phyloP scores from a whole-genome alignment of 768 basidiomycete genomes.

The Wakefieldia striispora region DNA sequence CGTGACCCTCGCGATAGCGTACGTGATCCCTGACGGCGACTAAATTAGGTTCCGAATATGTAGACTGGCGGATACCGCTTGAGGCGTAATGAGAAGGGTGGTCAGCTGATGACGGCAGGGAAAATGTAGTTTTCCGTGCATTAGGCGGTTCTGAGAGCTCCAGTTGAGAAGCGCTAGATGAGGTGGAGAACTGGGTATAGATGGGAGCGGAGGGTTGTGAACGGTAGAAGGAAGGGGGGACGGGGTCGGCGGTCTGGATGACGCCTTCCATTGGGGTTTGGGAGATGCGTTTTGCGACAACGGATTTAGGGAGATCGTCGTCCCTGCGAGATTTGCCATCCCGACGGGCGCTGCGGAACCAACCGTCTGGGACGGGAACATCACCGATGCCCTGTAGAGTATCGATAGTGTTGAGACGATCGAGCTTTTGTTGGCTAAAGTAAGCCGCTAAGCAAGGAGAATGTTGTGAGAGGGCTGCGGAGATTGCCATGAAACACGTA shows the following conservation, averaged over 20 bases:
- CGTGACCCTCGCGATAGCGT: slow-evolving; percentile 26
- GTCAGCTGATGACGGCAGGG: slow-evolving; percentile 29
- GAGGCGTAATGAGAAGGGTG: slow-evolving; percentile 20
- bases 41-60: slow-evolving; percentile 33
- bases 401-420: slow-evolving; percentile 70
- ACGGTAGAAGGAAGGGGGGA: slow-evolving; percentile 22
- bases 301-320: slow-evolving; percentile 46
- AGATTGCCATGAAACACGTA: slow-evolving; percentile 37
- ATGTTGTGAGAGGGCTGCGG: slow-evolving; percentile 18
- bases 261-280: slow-evolving; percentile 32
- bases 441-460: slow-evolving; percentile 60
- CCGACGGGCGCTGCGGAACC: slow-evolving; percentile 76
- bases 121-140: slow-evolving; percentile 29
- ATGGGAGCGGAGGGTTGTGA: slow-evolving; percentile 21
- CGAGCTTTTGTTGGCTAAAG: slow-evolving; percentile 76
- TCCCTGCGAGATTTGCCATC: slow-evolving; percentile 48
- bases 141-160: slow-evolving; percentile 22
- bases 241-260: slow-evolving; percentile 18
- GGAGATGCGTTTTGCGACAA: slow-evolving; percentile 38
- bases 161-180: slow-evolving; percentile 25
- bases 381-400: slow-evolving; percentile 65
- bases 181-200: slow-evolving; percentile 34
- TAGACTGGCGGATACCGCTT: slow-evolving; percentile 26
- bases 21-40: slow-evolving; percentile 16
- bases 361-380: slow-evolving; percentile 67